Conservation (phyloP, 176 grass and related monocot genomes). For the Puccinellia tenuiflora region DNA sequence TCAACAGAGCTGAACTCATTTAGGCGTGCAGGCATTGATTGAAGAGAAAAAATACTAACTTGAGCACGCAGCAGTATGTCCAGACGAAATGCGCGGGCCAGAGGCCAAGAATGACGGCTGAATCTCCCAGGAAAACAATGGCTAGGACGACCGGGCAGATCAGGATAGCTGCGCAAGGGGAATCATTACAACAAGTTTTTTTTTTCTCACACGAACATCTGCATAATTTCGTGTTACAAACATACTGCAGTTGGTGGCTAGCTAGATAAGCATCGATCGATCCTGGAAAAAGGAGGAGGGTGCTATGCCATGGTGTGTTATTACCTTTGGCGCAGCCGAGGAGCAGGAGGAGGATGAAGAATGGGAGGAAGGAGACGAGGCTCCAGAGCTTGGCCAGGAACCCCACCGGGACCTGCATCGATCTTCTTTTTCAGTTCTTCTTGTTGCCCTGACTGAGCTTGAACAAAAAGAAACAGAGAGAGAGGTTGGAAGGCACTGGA, state of each 20-base stretch:
- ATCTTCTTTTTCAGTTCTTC: neutral
- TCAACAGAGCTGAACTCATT: too few relatives aligned
- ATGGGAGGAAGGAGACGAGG: conserved; percentile 65
- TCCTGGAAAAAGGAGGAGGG: too few relatives aligned
- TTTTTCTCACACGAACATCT: too few relatives aligned
- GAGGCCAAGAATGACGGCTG: conserved; percentile 57
- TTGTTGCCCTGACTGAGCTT: too few relatives aligned
- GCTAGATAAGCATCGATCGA: too few relatives aligned
- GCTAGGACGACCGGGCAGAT: conserved; percentile 38
- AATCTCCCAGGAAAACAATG: conserved; percentile 54
- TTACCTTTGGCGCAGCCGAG: too few relatives aligned
- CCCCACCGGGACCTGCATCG: conserved; percentile 64
- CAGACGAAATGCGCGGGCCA: conserved; percentile 90
- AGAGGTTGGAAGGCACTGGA: too few relatives aligned
- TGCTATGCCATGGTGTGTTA: too few relatives aligned
- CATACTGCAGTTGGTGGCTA: too few relatives aligned
- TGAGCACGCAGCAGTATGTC: conserved; percentile 80
- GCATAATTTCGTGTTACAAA: too few relatives aligned
- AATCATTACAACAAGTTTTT: too few relatives aligned
- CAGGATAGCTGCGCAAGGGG: conserved; percentile 39
- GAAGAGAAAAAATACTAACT: neutral
- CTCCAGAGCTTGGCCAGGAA: conserved; percentile 79
- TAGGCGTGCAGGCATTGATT: neutral
- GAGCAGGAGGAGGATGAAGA: conserved; percentile 39
- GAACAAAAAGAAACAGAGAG: too few relatives aligned